A percentile compares a stretch with the other conserved stretches of the same genome.
These are phyloP conservation scores for Reticulascus tulasneorum DNA, from an alignment of 2,329 filamentous ascomycete species.

Conservation along the genomic window DNA sequence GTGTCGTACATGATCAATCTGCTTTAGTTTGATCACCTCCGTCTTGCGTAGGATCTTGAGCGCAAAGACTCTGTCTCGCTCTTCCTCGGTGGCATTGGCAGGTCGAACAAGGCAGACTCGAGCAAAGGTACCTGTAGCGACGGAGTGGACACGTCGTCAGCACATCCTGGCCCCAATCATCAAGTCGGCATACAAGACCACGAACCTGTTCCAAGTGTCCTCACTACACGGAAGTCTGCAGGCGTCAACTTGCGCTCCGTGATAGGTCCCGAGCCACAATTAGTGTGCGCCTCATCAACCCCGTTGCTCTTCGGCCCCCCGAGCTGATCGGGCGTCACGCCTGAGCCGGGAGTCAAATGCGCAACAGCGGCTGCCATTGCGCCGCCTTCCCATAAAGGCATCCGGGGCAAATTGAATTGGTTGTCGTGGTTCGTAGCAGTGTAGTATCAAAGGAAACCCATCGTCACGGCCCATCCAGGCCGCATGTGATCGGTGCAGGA, in stretches of 20 bases:
- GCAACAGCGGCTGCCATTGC: constrained; percentile 14
- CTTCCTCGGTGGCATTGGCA: constrained; percentile 45
- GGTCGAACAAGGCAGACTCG: constrained; percentile 75
- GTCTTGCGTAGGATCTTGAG: constrained; percentile 75
- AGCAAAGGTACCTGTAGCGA: constrained; percentile 66
- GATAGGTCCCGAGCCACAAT: constrained; percentile 12
- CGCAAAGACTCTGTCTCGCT: constrained; percentile 67
- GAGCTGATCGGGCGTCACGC: constrained; percentile 10
- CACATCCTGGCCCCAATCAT: constrained; percentile 7
- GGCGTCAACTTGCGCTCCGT: constrained; percentile 24
- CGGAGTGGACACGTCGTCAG: constrained; percentile 4
- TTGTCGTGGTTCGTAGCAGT: too few relatives aligned
- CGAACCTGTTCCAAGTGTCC: constrained; percentile 72
- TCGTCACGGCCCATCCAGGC: too few relatives aligned
- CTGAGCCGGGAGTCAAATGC: constrained; percentile 8
- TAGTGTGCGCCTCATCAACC: constrained; percentile 6
- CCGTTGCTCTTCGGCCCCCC: constrained; percentile 6
- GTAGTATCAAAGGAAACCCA: too few relatives aligned
- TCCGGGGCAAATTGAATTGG: background rate
- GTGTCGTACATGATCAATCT: constrained; percentile 81
- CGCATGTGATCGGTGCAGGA: too few relatives aligned
- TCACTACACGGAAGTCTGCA: constrained; percentile 67
- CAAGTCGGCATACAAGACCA: constrained; percentile 8
- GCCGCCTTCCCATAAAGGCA: too few relatives aligned
- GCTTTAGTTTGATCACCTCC: constrained; percentile 76